phyloP scores from a whole-genome alignment of 1,284 basidiomycete species.

The Rhodotorula sp. region DNA sequence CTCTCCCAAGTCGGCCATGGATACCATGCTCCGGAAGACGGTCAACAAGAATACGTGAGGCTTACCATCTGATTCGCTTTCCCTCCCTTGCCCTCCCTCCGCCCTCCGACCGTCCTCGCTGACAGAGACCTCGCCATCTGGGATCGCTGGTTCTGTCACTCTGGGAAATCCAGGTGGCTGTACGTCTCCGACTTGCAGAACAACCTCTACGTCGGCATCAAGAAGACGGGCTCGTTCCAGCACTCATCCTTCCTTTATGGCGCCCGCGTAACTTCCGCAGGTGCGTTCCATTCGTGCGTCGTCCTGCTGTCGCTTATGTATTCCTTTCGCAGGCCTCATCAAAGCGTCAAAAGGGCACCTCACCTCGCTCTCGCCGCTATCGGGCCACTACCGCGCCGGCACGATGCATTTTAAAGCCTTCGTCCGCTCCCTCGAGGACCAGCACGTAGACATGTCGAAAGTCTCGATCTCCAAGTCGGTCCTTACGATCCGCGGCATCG shows the following conservation, averaged over 20 bases:
- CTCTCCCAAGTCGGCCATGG: constrained; percentile 56
- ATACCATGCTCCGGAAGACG: constrained; percentile 63
- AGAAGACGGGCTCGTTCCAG: constrained; percentile 63
- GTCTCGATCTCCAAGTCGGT: constrained; percentile 26
- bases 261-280: constrained; percentile 53
- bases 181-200: constrained; percentile 46
- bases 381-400: constrained; percentile 61
- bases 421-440: constrained; percentile 58
- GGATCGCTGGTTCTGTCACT: constrained; percentile 26
- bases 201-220: constrained; percentile 69
- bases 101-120: no score
- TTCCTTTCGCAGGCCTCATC: constrained; percentile 62
- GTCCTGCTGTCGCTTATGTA: constrained; percentile 45
- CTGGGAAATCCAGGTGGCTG: constrained; percentile 27
- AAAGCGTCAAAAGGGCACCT: constrained; percentile 62
- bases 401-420: constrained; percentile 62
- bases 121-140: constrained; percentile 9
- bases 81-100: background rate
- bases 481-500: constrained; percentile 46
- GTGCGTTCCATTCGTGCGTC: constrained; percentile 7
- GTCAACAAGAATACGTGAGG: constrained; percentile 61
- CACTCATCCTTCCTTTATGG: constrained; percentile 66
- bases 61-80: constrained; percentile 10
- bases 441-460: constrained; percentile 59
- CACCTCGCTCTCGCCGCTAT: constrained; percentile 64